These are phyloP conservation scores for Arthrobotrys conoides DNA, from an alignment of 2,329 filamentous ascomycete genomes.

Conservation along the genomic window DNA sequence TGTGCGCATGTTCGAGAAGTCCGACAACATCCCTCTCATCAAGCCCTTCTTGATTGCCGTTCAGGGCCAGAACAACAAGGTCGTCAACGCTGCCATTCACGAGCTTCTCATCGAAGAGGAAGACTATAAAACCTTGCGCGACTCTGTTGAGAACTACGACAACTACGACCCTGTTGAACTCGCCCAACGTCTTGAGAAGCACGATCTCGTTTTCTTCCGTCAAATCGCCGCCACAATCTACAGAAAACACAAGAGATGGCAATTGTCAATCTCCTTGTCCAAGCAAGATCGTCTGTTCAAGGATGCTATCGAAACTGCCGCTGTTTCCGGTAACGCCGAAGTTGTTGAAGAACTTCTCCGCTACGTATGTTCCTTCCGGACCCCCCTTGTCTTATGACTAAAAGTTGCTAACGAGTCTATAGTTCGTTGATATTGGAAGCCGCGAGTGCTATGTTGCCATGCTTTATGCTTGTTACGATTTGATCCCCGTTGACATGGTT, in stretches of 20 bases:
- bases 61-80: conserved; percentile 96
- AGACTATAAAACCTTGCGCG: conserved; percentile 97
- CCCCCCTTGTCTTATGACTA: conserved; percentile 2
- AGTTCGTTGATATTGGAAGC: conserved; percentile 99
- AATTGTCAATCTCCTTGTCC: conserved; percentile 96
- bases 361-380: conserved; percentile 80
- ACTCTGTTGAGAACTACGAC: conserved; percentile 98
- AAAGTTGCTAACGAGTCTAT: conserved; percentile 65
- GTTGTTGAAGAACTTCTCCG: conserved; percentile 95
- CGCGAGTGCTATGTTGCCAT: conserved; percentile 99
- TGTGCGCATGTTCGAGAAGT: conserved; percentile 99
- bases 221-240: conserved; percentile 99
- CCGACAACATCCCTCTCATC: conserved; percentile 96
- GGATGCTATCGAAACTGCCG: conserved; percentile 97
- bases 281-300: conserved; percentile 99
- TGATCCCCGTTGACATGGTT: conserved; percentile 91
- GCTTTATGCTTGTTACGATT: conserved; percentile 98
- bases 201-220: conserved; percentile 98
- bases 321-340: conserved; percentile 88
- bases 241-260: conserved; percentile 99
- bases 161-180: conserved; percentile 97
- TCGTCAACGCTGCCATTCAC: conserved; percentile 98
- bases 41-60: conserved; percentile 99
- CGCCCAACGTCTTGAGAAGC: conserved; percentile 92
- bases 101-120: conserved; percentile 98